Conservation (phyloP, 495 filamentous ascomycete species). For the Hypoxylon intermedium region DNA sequence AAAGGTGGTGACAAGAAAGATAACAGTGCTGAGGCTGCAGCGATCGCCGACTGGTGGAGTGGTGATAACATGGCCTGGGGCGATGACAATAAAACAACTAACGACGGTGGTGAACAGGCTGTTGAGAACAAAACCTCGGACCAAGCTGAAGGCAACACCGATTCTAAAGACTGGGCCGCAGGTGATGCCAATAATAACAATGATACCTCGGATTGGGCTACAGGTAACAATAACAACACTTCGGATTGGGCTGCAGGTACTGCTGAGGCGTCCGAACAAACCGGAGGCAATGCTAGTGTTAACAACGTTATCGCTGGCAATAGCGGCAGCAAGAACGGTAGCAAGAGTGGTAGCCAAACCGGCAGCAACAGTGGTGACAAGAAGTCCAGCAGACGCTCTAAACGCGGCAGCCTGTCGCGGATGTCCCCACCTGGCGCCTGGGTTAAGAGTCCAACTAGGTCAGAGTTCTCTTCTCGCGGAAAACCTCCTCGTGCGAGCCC, state of each 20-base stretch:
- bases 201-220: not conserved
- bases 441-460: constrained; percentile 4
- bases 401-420: not conserved
- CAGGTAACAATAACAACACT: not conserved
- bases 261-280: constrained; percentile 5
- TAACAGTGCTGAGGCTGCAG: not conserved
- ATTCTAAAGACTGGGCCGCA: not conserved
- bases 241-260: not conserved
- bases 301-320: constrained; percentile 17
- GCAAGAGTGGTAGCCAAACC: not conserved
- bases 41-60: constrained; percentile 3
- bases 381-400: not conserved
- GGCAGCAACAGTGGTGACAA: constrained; percentile 17
- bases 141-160: not conserved
- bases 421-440: constrained; percentile 6
- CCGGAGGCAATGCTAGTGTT: not conserved
- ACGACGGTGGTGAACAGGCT: not conserved
- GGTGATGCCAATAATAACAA: not conserved
- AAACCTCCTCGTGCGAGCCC: not conserved
- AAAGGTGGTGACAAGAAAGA: not conserved
- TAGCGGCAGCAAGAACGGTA: not conserved
- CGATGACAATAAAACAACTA: not conserved
- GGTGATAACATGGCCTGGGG: not conserved
- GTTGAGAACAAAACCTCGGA: not conserved
- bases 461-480: not conserved